Evolutionary conservation across 2,329 filamentous ascomycete species (phyloP).

Genomic region (Aspergillus glaucus): DNA sequence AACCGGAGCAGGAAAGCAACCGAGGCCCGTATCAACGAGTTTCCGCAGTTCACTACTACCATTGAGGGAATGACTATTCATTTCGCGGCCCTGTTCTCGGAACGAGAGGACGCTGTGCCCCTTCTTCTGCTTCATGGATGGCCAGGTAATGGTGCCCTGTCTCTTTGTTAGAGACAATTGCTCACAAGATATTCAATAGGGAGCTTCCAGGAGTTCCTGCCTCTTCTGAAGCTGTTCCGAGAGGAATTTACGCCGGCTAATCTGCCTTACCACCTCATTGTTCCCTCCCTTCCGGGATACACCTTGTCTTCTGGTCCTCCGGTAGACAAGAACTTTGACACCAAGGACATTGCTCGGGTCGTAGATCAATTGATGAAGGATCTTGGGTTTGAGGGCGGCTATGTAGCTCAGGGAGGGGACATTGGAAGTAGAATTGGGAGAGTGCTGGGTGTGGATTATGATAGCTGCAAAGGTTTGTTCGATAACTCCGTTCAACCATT

Average conservation of each 20-base stretch:
- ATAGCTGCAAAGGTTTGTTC: slow-evolving; percentile 24
- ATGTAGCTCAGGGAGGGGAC: slow-evolving; percentile 27
- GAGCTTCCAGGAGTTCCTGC: slow-evolving; percentile 28
- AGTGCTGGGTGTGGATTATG: slow-evolving; percentile 17
- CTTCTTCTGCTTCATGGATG: slow-evolving; percentile 39
- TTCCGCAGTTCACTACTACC: slow-evolving; percentile 44
- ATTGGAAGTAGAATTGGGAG: slow-evolving; percentile 23
- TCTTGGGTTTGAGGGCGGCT: slow-evolving; percentile 23
- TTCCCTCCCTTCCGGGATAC: slow-evolving; percentile 27
- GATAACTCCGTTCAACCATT: not conserved
- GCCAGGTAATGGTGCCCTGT: slow-evolving; percentile 16
- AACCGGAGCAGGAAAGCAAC: slow-evolving; percentile 21
- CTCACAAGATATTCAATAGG: slow-evolving; percentile 10
- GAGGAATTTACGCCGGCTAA: slow-evolving; percentile 20
- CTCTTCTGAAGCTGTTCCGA: slow-evolving; percentile 22
- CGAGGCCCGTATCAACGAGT: slow-evolving; percentile 43
- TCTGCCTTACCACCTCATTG: slow-evolving; percentile 26
- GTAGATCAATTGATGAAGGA: slow-evolving; percentile 24
- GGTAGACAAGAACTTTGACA: slow-evolving; percentile 18
- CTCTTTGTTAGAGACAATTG: not conserved
- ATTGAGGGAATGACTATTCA: slow-evolving; percentile 42
- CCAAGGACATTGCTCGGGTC: slow-evolving; percentile 19
- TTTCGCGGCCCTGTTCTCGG: slow-evolving; percentile 46
- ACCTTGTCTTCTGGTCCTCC: slow-evolving; percentile 25
- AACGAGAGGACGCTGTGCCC: slow-evolving; percentile 42